Evolutionary conservation across 352 stramenopile species (phyloP).

Genomic region (Globisporangium apiculatum): DNA sequence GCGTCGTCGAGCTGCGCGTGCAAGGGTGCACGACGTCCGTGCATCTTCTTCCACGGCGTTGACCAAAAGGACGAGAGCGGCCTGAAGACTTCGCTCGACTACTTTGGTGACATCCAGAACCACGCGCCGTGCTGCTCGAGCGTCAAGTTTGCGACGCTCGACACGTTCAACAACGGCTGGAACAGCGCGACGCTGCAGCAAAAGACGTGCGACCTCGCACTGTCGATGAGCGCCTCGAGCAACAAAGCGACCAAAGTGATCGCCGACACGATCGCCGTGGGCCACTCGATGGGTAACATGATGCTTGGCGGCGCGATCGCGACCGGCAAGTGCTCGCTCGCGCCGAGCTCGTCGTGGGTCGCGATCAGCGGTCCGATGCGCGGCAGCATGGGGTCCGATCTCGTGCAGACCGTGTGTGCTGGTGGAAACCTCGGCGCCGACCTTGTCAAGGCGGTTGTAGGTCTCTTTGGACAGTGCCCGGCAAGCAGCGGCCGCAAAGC

Average conservation of each 20-base stretch:
- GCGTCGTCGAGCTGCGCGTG: constrained; percentile 26
- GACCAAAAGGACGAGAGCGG: constrained; percentile 24
- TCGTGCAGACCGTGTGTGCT: constrained; percentile 25
- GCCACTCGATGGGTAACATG: constrained; percentile 62
- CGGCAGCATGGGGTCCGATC: constrained; percentile 47
- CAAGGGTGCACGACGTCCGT: constrained; percentile 27
- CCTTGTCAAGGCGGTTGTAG: constrained; percentile 23
- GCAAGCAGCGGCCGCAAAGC: too few species aligned
- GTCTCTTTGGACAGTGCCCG: constrained; percentile 30
- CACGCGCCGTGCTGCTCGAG: constrained; percentile 58
- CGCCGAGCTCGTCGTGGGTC: constrained; percentile 24
- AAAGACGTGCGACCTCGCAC: constrained; percentile 23
- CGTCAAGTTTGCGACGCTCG: constrained; percentile 37
- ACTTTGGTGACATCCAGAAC: constrained; percentile 38
- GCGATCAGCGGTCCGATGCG: constrained; percentile 31
- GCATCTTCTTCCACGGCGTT: constrained; percentile 53
- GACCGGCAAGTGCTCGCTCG: constrained; percentile 12
- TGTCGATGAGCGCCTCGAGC: constrained; percentile 32
- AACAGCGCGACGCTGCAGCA: constrained; percentile 31
- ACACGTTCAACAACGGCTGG: constrained; percentile 43
- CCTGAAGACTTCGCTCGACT: constrained; percentile 26
- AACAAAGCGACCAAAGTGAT: constrained; percentile 25
- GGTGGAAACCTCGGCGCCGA: constrained; percentile 17
- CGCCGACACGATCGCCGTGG: constrained; percentile 54
- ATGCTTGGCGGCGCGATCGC: constrained; percentile 30